A percentile compares a stretch with the other conserved stretches of the same genome.
These are phyloP conservation scores for Geranomyces variabilis DNA, from an alignment of 192 early-diverging fungal genomes.

Conservation along the genomic window DNA sequence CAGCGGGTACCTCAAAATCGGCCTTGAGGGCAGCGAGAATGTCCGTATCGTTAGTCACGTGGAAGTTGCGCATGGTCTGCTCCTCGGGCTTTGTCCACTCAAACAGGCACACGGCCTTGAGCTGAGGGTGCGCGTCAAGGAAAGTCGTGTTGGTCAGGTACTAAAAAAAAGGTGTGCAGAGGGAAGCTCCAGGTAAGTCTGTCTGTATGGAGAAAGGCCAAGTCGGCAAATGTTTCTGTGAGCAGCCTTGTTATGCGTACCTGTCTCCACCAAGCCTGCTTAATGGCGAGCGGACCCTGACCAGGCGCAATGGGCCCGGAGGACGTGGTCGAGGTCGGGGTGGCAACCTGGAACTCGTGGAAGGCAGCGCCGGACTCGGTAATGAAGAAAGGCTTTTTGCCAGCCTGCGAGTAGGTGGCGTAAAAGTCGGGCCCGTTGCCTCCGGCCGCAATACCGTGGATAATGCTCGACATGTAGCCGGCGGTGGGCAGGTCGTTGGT, in stretches of 20 bases:
- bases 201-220: neutral
- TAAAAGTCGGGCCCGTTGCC: conserved; percentile 34
- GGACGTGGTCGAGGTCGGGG: neutral
- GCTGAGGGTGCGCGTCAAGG: conserved; percentile 31
- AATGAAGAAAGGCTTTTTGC: conserved; percentile 42
- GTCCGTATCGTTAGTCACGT: conserved; percentile 30
- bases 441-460: conserved; percentile 20
- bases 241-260: neutral
- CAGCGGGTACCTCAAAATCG: conserved; percentile 26
- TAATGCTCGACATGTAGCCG: conserved; percentile 4
- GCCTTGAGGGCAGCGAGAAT: conserved; percentile 36
- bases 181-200: neutral
- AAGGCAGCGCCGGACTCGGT: conserved; percentile 42
- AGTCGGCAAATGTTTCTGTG: neutral
- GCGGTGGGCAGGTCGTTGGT: conserved; percentile 16
- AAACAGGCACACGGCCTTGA: conserved; percentile 47
- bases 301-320: conserved; percentile 27
- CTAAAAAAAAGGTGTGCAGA: conserved; percentile 24
- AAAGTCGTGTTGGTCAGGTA: conserved; percentile 44
- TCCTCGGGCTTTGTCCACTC: conserved; percentile 45
- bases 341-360: conserved; percentile 20
- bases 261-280: conserved; percentile 51
- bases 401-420: conserved; percentile 17
- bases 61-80: conserved; percentile 38
- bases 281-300: conserved; percentile 40